phyloP scores from a whole-genome alignment of 2,329 filamentous ascomycete genomes.

The Claviceps sp. region DNA sequence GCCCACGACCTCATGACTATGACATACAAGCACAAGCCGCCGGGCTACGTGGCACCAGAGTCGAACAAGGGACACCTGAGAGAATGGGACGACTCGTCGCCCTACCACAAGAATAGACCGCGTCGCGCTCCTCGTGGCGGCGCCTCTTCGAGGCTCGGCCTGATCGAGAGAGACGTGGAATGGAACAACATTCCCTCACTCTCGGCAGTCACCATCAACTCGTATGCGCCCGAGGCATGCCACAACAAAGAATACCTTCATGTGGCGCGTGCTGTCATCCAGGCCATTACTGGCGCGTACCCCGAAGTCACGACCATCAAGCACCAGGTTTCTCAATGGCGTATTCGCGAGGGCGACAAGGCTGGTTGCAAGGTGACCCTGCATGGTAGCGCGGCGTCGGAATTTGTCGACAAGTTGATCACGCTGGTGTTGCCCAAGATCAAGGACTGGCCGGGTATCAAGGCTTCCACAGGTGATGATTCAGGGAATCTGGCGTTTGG shows the following conservation, averaged over 20 bases:
- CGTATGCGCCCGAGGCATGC: conserved; percentile 55
- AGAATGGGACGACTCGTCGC: conserved; percentile 78
- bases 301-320: conserved; percentile 57
- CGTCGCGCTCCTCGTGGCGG: conserved; percentile 73
- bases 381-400: conserved; percentile 66
- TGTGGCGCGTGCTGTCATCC: conserved; percentile 70
- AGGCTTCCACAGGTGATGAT: conserved; percentile 59
- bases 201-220: conserved; percentile 67
- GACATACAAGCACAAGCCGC: conserved; percentile 74
- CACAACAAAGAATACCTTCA: conserved; percentile 64
- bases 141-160: conserved; percentile 45
- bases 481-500: conserved; percentile 82
- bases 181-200: conserved; percentile 81
- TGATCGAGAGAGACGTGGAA: conserved; percentile 59
- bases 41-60: conserved; percentile 47
- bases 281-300: conserved; percentile 71
- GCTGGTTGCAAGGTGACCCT: conserved; percentile 68
- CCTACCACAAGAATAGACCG: conserved; percentile 86
- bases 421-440: conserved; percentile 87
- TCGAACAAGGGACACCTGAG: conserved; percentile 53
- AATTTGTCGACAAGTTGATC: conserved; percentile 82
- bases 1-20: conserved; percentile 80
- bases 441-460: conserved; percentile 79
- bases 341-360: conserved; percentile 55
- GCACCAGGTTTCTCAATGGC: conserved; percentile 61